A percentile compares a stretch with the other conserved stretches of the same genome.
These are phyloP conservation scores for Hypseocharis bilobata DNA, from an alignment of 441 rosid species.

Conservation along the genomic window DNA sequence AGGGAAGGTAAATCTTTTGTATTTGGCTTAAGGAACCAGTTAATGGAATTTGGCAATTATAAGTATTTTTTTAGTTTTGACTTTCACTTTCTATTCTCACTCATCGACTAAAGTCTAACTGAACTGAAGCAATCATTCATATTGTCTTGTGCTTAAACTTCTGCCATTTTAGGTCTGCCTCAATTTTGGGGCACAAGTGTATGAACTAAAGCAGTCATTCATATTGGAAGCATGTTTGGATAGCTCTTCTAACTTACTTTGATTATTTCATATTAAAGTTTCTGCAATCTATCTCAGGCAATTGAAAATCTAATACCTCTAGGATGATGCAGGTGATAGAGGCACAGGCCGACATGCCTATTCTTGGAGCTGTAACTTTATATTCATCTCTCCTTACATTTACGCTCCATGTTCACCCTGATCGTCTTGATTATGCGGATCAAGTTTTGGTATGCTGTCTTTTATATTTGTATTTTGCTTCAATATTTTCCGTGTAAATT, in stretches of 20 bases:
- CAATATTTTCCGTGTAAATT: neutral
- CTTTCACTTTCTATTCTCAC: neutral
- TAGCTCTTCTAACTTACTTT: neutral
- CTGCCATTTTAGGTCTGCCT: neutral
- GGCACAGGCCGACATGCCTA: slow-evolving; percentile 89
- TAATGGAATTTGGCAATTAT: neutral
- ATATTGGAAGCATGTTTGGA: neutral
- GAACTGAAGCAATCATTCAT: too few relatives aligned
- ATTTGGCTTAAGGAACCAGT: slow-evolving; percentile 8
- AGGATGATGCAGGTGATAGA: slow-evolving; percentile 71
- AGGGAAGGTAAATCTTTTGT: slow-evolving; percentile 56
- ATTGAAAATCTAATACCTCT: slow-evolving; percentile 5
- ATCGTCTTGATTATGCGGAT: slow-evolving; percentile 94
- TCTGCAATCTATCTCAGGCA: neutral
- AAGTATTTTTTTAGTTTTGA: neutral
- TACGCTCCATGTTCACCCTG: slow-evolving; percentile 95
- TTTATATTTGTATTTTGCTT: slow-evolving; percentile 1
- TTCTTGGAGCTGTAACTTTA: slow-evolving; percentile 77
- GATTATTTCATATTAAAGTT: neutral
- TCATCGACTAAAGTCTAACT: neutral
- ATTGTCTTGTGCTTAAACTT: too few relatives aligned
- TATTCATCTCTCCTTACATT: slow-evolving; percentile 94
- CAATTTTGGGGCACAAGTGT: neutral
- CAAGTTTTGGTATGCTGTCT: slow-evolving; percentile 76
- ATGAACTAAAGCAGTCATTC: too few relatives aligned